Base-by-base conservation (phyloP, 1,284 basidiomycete genomes). In the Inonotus hispidus region DNA sequence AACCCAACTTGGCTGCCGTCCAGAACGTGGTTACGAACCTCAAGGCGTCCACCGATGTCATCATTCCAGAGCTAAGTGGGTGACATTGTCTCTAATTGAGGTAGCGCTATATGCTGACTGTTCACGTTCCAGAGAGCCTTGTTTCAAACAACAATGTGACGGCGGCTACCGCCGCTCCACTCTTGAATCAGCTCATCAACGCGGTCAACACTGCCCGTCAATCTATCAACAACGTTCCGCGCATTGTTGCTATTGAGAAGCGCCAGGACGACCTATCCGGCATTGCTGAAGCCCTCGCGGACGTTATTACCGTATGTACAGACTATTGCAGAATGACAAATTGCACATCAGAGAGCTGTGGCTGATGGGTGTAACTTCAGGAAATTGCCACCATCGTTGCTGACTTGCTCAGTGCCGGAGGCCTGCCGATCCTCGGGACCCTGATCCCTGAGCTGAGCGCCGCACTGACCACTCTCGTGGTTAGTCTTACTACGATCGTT, bases 221-320 rank as follows among this genome's bases (percentile, higher is more conserved):
- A 0, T 63, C 66, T 3, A 65, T 73, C 41, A n/a, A 59, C n/a
- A 45, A 60, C 6, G 67, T 73, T 49, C 10, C 63, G 10, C 35
- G 53, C 60, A 16, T 56, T 39, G 27, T 53, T 53, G 52, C 62
- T 53, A 60, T 68, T 56, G 59, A 56, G 49, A 69, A 66, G 62
- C 66, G 66, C 47, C 68, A 70, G 57, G 61, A 66, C n/a, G 61
- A 66, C n/a, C 64, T 66, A 53, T 64, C 68, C n/a, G 68, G 71
- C 14, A 64, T 73, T 49, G 72, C 71, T 13, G 60, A 64, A 14
- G 62, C 68, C 35, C 55, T 70, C 38, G 70, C 72, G 13, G 66
- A 53, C 0, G 63, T 73, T 52, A 38, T 73, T 53, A 61, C 27
- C 10, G 59, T 62, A 54, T 10, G 38, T 54, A 46, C 3, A 43